Evolutionary conservation across 1,139 yeast genomes (phyloP).

Genomic region (Kodamaea suecica): DNA sequence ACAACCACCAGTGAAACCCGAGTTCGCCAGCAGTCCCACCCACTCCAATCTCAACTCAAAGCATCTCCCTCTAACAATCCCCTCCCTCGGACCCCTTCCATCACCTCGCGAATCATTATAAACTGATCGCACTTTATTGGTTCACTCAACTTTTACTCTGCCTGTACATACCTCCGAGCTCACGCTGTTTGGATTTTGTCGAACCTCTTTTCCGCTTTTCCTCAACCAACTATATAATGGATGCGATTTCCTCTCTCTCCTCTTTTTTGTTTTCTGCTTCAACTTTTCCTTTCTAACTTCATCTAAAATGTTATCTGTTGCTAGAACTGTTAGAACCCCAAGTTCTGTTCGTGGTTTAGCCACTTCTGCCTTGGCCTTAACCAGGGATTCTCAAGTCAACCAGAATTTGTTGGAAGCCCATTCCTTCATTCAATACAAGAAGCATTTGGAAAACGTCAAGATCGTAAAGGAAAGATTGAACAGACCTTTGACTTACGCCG

Average conservation of each 20-base stretch:
- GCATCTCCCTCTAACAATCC: too few species aligned
- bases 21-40: too few species aligned
- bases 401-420: conserved; percentile 88
- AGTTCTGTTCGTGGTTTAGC: conserved; percentile 68
- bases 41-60: too few species aligned
- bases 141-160: too few species aligned
- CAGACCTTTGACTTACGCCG: conserved; percentile 97
- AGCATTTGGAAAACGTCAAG: conserved; percentile 77
- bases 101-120: too few species aligned
- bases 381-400: conserved; percentile 88
- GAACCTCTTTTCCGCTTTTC: too few species aligned
- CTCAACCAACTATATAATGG: not conserved
- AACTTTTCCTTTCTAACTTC: conserved; percentile 7
- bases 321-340: conserved; percentile 34
- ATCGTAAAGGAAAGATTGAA: conserved; percentile 83
- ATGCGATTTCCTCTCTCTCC: not conserved
- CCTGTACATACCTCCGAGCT: too few species aligned
- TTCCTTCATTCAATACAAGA: conserved; percentile 77
- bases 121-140: too few species aligned
- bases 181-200: too few species aligned
- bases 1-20: too few species aligned
- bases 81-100: too few species aligned
- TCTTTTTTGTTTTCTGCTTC: not conserved
- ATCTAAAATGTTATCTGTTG: conserved; percentile 37
- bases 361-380: conserved; percentile 53